phyloP scores from a whole-genome alignment of 1,139 yeast species.

The Geotrichum phurueaensis region DNA sequence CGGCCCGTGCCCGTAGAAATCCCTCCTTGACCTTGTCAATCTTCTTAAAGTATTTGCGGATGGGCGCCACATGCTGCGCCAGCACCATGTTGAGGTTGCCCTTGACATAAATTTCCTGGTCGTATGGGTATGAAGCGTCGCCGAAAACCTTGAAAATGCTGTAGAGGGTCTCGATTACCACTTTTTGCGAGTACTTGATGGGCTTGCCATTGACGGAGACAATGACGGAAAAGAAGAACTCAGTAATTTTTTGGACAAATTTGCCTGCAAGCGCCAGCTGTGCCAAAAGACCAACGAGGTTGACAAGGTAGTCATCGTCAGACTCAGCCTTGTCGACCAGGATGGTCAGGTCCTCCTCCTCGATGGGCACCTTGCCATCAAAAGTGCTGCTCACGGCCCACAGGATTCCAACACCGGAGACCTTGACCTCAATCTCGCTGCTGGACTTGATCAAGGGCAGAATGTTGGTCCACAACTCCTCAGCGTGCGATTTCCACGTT shows the following conservation, averaged over 20 bases:
- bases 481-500: conserved; percentile 29
- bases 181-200: conserved; percentile 36
- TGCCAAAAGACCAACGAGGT: conserved; percentile 48
- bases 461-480: conserved; percentile 29
- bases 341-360: conserved; percentile 16
- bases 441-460: conserved; percentile 18
- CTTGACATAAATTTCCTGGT: conserved; percentile 58
- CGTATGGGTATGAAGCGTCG: conserved; percentile 65
- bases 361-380: conserved; percentile 35
- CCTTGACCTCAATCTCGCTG: conserved; percentile 39
- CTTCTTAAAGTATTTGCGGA: conserved; percentile 46
- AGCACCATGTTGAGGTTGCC: conserved; percentile 47
- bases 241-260: conserved; percentile 35
- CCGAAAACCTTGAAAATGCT: conserved; percentile 72
- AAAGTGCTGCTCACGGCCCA: conserved; percentile 55
- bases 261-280: conserved; percentile 47
- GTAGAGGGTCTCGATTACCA: conserved; percentile 58
- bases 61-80: conserved; percentile 42
- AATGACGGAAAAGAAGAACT: conserved; percentile 23
- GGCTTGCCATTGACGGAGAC: conserved; percentile 20
- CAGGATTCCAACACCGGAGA: conserved; percentile 50
- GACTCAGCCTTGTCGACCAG: conserved; percentile 21
- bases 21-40: conserved; percentile 63
- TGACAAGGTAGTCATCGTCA: conserved; percentile 25
- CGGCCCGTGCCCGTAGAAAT: conserved; percentile 56